Evolutionary conservation across 441 rosid genomes (phyloP), one percentile per base, ranked within the genome.

Genomic region (Jatropha multifida): DNA sequence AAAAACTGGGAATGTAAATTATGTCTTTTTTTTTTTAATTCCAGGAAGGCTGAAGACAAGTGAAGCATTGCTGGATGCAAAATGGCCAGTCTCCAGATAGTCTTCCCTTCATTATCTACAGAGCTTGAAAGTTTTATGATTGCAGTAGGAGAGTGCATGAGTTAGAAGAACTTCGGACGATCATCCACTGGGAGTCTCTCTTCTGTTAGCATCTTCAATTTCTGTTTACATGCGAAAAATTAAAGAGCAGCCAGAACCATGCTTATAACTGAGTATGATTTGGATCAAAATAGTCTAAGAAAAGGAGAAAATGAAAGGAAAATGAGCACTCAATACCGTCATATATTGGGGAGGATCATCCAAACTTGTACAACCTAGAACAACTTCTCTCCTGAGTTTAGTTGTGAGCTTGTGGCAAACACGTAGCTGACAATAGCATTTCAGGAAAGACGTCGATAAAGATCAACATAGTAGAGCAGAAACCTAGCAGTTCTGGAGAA

Each of bases 301-400:
- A 32, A 32, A 32, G 32, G 32, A 32, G 32, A 32, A n/a, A 65
- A 27, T 37, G 54, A 17, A 18, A 12, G 59, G 7, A 0, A 38
- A 48, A 60, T 48, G 65, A 70, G 68, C 20, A 65, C 10, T n/a
- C 20, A 58, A 26, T 89, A 94, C 99, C 89, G 90, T 90, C 32
- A 96, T 83, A 77, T 89, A 94, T 78, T 79, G 88, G 2, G 92
- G 95, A 60, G 99, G 95, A 84, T 96, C 98, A 55, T 94, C 98
- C 7, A 94, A 80, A 84, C 98, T 90, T 5, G 99, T 78, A 7
- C 92, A 89, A 27, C 99, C 99, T 59, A 96, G 84, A 80, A 96
- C 80, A 27, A 96, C 87, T 90, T 96, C 98, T 78, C 99, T 89
- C 88, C 82, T 85, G 68, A 92, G 84, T 77, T 94, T 96, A 46